phyloP scores from a whole-genome alignment of 305 asterid species.

The Coffea humblotiana region DNA sequence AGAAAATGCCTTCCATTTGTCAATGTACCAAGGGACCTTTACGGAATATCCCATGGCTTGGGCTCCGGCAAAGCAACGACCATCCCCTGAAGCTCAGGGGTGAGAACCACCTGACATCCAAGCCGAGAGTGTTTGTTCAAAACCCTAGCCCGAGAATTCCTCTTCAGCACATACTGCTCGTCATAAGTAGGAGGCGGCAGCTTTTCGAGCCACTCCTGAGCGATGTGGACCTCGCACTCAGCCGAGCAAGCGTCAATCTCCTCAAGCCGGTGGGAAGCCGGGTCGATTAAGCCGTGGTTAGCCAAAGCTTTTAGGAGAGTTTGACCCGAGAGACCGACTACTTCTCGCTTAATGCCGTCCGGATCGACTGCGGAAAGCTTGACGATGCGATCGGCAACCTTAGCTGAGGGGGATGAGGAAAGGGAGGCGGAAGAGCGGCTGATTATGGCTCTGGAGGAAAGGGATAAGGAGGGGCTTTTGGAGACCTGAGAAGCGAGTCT shows the following conservation, averaged over 20 bases:
- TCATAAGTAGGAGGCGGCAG: conserved; percentile 66
- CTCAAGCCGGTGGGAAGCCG: conserved; percentile 83
- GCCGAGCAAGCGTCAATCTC: conserved; percentile 94
- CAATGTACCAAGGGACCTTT: conserved; percentile 14
- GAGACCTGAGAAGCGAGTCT: conserved; percentile 54
- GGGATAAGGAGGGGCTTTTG: conserved; percentile 46
- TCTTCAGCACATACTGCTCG: conserved; percentile 74
- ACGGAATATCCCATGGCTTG: conserved; percentile 88
- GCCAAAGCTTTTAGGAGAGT: conserved; percentile 75
- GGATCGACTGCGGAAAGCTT: conserved; percentile 69
- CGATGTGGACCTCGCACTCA: conserved; percentile 96
- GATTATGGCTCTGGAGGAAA: conserved; percentile 44
- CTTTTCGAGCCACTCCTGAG: conserved; percentile 90
- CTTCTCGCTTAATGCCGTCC: conserved; percentile 57
- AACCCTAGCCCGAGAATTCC: conserved; percentile 56
- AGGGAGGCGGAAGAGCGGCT: conserved; percentile 45
- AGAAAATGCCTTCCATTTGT: not conserved
- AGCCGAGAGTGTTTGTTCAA: conserved; percentile 86
- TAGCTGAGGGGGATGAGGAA: conserved; percentile 42
- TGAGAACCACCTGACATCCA: conserved; percentile 82
- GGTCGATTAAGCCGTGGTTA: conserved; percentile 76
- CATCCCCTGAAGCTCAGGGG: conserved; percentile 84
- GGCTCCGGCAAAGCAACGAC: conserved; percentile 92
- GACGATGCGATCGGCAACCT: conserved; percentile 81
- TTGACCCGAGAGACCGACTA: conserved; percentile 71